Conservation (phyloP, 1,284 basidiomycete genomes). For the Puccinia hordei region DNA sequence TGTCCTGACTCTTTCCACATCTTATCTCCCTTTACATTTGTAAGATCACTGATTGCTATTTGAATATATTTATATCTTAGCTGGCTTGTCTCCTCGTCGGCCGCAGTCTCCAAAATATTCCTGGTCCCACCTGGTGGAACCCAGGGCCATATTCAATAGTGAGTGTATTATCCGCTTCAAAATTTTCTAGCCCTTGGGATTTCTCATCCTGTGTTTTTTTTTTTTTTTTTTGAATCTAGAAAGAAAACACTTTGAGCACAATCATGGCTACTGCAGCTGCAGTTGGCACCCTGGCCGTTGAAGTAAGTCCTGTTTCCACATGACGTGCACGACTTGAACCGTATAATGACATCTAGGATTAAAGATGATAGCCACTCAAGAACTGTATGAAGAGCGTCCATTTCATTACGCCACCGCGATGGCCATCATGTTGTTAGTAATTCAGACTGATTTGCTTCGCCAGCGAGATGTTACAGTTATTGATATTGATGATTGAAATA, state of each 20-base stretch:
- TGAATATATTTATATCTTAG: no score
- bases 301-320: slow-evolving; percentile 28
- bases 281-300: slow-evolving; percentile 42
- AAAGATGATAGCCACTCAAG: slow-evolving; percentile 50
- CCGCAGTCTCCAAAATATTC: slow-evolving; percentile 43
- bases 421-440: slow-evolving; percentile 47
- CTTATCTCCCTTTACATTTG: neutral
- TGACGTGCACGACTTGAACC: neutral
- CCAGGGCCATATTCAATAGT: slow-evolving; percentile 45
- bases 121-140: slow-evolving; percentile 50
- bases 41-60: no score
- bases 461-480: neutral
- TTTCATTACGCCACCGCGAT: slow-evolving; percentile 48
- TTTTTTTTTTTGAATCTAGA: slow-evolving; percentile 18
- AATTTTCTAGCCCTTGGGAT: neutral
- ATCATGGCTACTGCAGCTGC: slow-evolving; percentile 51
- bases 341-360: neutral
- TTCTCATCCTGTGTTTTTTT: neutral
- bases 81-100: slow-evolving; percentile 47
- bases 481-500: neutral
- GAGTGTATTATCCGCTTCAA: neutral
- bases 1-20: neutral
- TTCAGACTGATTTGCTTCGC: neutral
- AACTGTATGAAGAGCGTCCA: slow-evolving; percentile 48
- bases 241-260: slow-evolving; percentile 43